These are phyloP conservation scores for Sporothrix phasma DNA, from an alignment of 2,329 filamentous ascomycete species.

Conservation along the genomic window DNA sequence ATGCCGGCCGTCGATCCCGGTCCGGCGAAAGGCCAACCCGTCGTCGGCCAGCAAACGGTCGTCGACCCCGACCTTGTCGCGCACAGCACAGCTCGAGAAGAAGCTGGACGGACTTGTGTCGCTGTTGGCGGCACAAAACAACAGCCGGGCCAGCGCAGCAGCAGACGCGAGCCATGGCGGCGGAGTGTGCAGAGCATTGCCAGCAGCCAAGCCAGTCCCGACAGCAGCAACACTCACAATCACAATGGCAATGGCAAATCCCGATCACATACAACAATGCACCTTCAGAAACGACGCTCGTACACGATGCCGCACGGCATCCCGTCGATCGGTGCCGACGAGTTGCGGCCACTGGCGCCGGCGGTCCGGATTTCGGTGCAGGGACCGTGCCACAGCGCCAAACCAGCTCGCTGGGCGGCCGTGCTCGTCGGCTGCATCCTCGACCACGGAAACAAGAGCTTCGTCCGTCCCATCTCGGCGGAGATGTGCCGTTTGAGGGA, in stretches of 20 bases:
- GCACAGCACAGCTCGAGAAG: slow-evolving; percentile 38
- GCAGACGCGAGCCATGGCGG: slow-evolving; percentile 9
- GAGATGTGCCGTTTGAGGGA: not conserved
- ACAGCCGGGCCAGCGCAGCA: slow-evolving; percentile 21
- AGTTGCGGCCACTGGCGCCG: not conserved
- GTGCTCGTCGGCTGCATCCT: not conserved
- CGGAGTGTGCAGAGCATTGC: not conserved
- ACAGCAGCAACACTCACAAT: not conserved
- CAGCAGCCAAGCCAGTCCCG: not conserved
- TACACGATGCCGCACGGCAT: not conserved
- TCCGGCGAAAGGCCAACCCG: slow-evolving; percentile 28
- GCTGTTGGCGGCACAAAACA: slow-evolving; percentile 28
- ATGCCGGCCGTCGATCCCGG: slow-evolving; percentile 35
- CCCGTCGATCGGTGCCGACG: not conserved
- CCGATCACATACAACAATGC: not conserved
- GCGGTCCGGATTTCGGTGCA: slow-evolving; percentile 5
- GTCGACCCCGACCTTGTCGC: slow-evolving; percentile 22
- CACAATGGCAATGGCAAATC: too few relatives aligned
- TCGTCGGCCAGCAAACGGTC: slow-evolving; percentile 27
- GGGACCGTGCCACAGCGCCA: not conserved
- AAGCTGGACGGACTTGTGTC: slow-evolving; percentile 41
- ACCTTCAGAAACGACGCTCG: not conserved
- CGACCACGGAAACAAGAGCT: not conserved
- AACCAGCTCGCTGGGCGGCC: not conserved
- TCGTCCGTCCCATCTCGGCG: not conserved